These are phyloP conservation scores for Lippia alba DNA, from an alignment of 305 asterid species.

Conservation along the genomic window DNA sequence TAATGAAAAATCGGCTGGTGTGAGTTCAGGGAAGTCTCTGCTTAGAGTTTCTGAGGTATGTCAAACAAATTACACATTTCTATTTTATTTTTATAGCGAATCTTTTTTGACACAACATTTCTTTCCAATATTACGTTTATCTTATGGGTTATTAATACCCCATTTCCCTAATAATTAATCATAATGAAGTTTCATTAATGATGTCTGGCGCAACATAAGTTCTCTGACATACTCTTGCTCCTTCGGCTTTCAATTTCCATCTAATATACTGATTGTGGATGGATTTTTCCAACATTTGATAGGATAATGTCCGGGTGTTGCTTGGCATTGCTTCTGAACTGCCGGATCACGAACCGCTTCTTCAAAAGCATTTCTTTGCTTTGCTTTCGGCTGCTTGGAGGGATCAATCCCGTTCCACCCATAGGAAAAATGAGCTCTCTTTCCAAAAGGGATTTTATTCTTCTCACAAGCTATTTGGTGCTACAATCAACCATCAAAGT, in stretches of 20 bases:
- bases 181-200: background rate
- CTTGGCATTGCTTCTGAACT: conserved; percentile 70
- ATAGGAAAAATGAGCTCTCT: conserved; percentile 36
- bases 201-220: conserved; percentile 6
- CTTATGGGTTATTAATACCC: background rate
- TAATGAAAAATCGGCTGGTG: conserved; percentile 67
- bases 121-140: background rate
- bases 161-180: background rate
- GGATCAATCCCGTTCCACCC: conserved; percentile 44
- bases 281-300: conserved; percentile 18
- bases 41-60: conserved; percentile 93
- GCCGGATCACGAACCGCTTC: conserved; percentile 77
- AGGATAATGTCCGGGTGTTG: conserved; percentile 82
- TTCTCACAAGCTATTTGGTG: conserved; percentile 41
- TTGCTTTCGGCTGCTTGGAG: conserved; percentile 80
- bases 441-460: conserved; percentile 58
- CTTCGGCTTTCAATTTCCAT: conserved; percentile 18
- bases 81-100: background rate
- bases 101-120: background rate
- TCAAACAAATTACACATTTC: conserved; percentile 2
- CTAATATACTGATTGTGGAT: conserved; percentile 2
- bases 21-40: conserved; percentile 75
- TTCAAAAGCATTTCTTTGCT: conserved; percentile 82
- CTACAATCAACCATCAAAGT: conserved; percentile 38
- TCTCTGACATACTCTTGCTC: conserved; percentile 6